Percentiles rank a stretch among this genome's conserved stretches.
Conservation (phyloP, 306 rosid species). For the Senna tora region DNA sequence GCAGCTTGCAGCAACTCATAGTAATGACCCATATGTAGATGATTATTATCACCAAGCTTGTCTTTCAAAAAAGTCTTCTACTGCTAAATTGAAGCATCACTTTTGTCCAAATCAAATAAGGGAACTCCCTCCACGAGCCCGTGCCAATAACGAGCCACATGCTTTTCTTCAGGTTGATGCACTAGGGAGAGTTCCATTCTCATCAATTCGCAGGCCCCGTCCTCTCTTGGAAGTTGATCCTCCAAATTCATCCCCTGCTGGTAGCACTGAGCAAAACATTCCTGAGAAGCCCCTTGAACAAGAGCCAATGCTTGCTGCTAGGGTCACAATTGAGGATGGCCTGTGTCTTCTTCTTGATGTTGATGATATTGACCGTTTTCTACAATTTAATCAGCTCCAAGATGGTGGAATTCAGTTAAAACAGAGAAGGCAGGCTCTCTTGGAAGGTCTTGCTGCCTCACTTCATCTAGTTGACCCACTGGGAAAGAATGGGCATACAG, state of each 20-base stretch:
- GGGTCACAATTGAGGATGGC: slow-evolving; percentile 93
- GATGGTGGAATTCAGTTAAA: slow-evolving; percentile 75
- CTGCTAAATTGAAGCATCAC: slow-evolving; percentile 86
- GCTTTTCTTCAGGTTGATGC: slow-evolving; percentile 99
- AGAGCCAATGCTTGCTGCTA: slow-evolving; percentile 96
- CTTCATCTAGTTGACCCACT: slow-evolving; percentile 92
- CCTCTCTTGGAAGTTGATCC: slow-evolving; percentile 98
- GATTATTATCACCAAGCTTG: slow-evolving; percentile 94
- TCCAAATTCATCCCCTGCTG: slow-evolving; percentile 60
- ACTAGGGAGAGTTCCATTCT: slow-evolving; percentile 96
- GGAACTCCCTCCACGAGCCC: slow-evolving; percentile 83
- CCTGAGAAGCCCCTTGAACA: slow-evolving; percentile 93
- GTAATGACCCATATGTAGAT: slow-evolving; percentile 97
- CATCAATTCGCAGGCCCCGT: slow-evolving; percentile 98
- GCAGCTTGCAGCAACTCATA: slow-evolving; percentile 96
- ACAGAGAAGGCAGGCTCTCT: slow-evolving; percentile 64
- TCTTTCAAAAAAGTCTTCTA: slow-evolving; percentile 78
- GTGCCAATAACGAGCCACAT: slow-evolving; percentile 84
- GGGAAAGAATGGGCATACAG: slow-evolving; percentile 65
- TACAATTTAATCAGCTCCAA: slow-evolving; percentile 84
- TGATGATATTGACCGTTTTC: slow-evolving; percentile 92
- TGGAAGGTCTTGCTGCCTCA: slow-evolving; percentile 84
- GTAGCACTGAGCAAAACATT: slow-evolving; percentile 65
- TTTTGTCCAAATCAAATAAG: slow-evolving; percentile 85
- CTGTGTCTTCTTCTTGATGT: slow-evolving; percentile 93